phyloP scores from a whole-genome alignment of 1,284 basidiomycete genomes.

The Sanghuangporus sanghuang region DNA sequence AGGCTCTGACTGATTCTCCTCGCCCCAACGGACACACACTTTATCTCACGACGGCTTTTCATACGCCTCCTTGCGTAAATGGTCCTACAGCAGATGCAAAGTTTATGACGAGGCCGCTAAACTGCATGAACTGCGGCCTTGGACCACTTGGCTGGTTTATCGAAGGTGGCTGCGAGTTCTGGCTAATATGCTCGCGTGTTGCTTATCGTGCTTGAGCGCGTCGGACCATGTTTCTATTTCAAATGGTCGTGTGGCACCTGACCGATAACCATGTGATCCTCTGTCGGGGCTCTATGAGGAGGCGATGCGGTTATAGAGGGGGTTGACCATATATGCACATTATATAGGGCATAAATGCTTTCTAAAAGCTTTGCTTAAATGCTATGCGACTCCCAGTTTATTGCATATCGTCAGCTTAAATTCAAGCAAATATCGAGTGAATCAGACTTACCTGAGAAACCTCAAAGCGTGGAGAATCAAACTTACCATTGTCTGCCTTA shows the following conservation, averaged over 20 bases:
- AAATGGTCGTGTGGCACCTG: background rate
- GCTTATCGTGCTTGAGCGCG: conserved; percentile 42
- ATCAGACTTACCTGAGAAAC: too few species aligned
- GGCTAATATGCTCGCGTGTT: conserved; percentile 73
- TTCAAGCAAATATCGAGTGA: too few species aligned
- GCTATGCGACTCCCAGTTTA: too few species aligned
- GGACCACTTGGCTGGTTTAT: conserved; percentile 88
- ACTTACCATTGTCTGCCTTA: too few species aligned
- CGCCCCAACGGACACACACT: background rate
- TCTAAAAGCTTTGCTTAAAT: too few species aligned
- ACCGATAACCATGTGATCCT: background rate
- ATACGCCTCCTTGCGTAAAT: background rate
- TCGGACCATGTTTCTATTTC: background rate
- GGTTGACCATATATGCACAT: background rate
- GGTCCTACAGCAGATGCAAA: background rate
- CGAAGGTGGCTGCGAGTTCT: conserved; percentile 75
- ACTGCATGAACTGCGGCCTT: conserved; percentile 88
- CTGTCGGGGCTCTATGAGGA: background rate
- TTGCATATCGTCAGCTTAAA: too few species aligned
- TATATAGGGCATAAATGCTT: too few species aligned
- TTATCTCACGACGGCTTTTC: background rate
- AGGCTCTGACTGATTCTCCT: background rate
- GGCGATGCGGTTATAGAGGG: background rate
- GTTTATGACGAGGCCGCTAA: conserved; percentile 55
- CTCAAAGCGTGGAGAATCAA: too few species aligned